Percentiles rank a stretch among this genome's conserved stretches.
Evolutionary conservation across 2,329 filamentous ascomycete species (phyloP).

Genomic region (Fusarium luffae): DNA sequence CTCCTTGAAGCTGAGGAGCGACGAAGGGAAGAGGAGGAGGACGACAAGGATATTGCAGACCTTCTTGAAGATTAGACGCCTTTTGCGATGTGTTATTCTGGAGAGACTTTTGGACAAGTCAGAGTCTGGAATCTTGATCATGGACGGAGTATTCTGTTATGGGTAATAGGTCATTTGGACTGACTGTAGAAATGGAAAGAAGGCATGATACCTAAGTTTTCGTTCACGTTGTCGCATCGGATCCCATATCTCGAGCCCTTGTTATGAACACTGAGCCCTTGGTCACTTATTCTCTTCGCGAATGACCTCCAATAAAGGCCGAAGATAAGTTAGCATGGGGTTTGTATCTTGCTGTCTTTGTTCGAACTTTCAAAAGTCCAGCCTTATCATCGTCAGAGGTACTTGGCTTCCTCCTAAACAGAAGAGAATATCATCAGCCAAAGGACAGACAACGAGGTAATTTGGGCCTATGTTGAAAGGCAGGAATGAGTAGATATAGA

Average conservation of each 20-base stretch:
- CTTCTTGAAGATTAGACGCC: constrained; percentile 66
- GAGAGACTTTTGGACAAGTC: constrained; percentile 2
- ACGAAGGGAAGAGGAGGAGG: constrained; percentile 69
- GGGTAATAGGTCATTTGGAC: not conserved
- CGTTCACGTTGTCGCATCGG: not conserved
- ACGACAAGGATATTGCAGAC: constrained; percentile 81
- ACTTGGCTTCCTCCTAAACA: not conserved
- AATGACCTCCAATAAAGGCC: not conserved
- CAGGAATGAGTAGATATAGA: not conserved
- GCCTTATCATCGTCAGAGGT: not conserved
- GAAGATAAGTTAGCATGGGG: not conserved
- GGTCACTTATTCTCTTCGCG: not conserved
- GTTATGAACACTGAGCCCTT: not conserved
- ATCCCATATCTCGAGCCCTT: not conserved
- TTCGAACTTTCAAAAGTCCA: not conserved
- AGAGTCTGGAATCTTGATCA: constrained; percentile 4
- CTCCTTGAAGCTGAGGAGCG: constrained; percentile 72
- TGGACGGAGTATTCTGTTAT: constrained; percentile 3
- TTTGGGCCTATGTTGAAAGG: not conserved
- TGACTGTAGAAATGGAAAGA: not conserved
- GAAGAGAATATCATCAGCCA: not conserved
- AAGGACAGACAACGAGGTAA: not conserved
- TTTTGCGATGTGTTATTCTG: not conserved
- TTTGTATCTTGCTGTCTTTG: not conserved
- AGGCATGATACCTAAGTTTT: not conserved